These are phyloP conservation scores for Geranium incanum DNA, from an alignment of 441 rosid species.

Conservation along the genomic window DNA sequence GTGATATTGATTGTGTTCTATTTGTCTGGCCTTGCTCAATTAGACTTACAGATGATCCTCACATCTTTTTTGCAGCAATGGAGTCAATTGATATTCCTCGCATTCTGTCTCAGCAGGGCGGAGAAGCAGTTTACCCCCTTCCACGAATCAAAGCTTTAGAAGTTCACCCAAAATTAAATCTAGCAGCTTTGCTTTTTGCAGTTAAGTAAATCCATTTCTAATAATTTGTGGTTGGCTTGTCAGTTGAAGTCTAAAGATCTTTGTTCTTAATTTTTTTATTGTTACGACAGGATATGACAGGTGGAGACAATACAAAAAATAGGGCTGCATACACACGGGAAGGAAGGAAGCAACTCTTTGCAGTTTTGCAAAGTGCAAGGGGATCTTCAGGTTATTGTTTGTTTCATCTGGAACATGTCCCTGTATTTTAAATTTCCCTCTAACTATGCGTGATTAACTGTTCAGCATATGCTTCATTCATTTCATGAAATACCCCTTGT, in stretches of 20 bases:
- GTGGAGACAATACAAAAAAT: constrained; percentile 60
- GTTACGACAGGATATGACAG: constrained; percentile 52
- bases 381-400: constrained; percentile 87
- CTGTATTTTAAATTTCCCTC: constrained; percentile 11
- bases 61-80: constrained; percentile 56
- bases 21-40: neutral
- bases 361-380: constrained; percentile 97
- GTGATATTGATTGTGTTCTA: neutral
- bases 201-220: constrained; percentile 38
- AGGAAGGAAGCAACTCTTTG: constrained; percentile 97
- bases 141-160: constrained; percentile 78
- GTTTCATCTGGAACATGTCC: constrained; percentile 16
- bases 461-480: neutral
- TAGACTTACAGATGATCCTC: constrained; percentile 19
- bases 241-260: constrained; percentile 12
- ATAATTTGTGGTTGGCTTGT: constrained; percentile 10
- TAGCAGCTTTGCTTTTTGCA: constrained; percentile 83
- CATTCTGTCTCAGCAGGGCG: constrained; percentile 90
- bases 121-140: constrained; percentile 94
- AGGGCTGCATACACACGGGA: constrained; percentile 88
- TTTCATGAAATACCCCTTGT: neutral
- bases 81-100: constrained; percentile 85
- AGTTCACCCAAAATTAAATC: constrained; percentile 90
- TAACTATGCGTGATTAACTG: constrained; percentile 7
- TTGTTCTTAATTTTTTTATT: constrained; percentile 8